Base-by-base conservation (phyloP, 1,284 basidiomycete genomes). In the Flammula alnicola region DNA sequence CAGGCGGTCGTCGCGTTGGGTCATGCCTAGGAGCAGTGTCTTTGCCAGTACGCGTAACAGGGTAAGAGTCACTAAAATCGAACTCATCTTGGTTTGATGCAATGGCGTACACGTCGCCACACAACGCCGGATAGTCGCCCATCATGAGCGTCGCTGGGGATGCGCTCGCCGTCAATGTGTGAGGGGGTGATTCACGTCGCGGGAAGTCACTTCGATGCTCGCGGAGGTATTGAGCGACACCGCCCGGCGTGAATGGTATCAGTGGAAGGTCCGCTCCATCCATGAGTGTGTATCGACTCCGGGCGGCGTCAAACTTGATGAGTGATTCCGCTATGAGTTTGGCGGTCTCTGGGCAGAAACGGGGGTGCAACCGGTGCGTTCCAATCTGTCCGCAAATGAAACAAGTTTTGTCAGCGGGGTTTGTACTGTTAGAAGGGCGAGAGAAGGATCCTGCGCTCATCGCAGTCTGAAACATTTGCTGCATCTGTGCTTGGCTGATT, bases 361-460 rank as follows among this genome's bases (percentile, higher is more conserved):
- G 43, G n/a, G 43, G 43, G 16, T 44, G 32, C 3, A 44, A 19
- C 10, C 43, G 3, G 23, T 44, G 43, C 11, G 32, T 44, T 12
- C 43, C 43, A 4, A 3, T 11, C 17, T 10, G 31, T 20, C 43
- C 43, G 14, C 30, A 44, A 16, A 44, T 35, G 8, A 44, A 44
- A 17, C 44, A 45, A 3, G 20, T 25, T 12, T 45, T 45, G n/a
- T 45, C 40, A 25, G 16, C 42, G 10, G 33, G n/a, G 14, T 26
- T 20, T 11, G 23, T 16, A 14, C 20, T 16, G 23, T 37, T 37
- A 36, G 19, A 3, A 23, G 42, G 6, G 20, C 16, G 31, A 22
- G 16, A n/a, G 23, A 32, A 32, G 11, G 30, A 19, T n/a, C 20
- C 17, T 3, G 29, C 14, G 14, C 29, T 33, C 12, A 44, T 30